A percentile compares a stretch with the other conserved stretches of the same genome.
Conservation (phyloP, 2,329 filamentous ascomycete species). For the Talaromyces amestolkiae region DNA sequence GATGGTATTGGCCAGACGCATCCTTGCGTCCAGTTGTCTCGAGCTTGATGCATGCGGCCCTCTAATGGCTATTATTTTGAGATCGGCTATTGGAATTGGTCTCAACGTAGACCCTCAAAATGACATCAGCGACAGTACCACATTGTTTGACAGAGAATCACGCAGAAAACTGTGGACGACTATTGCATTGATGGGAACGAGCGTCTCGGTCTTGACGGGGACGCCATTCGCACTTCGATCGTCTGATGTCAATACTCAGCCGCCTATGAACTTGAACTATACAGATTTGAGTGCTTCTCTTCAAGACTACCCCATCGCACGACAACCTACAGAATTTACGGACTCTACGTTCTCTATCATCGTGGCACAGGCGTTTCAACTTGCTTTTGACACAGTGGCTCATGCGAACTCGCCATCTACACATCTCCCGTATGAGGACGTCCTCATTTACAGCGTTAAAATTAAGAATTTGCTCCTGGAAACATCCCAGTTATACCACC, state of each 20-base stretch:
- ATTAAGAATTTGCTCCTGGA: conserved; percentile 20
- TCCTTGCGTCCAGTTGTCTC: conserved; percentile 21
- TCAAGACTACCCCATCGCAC: conserved; percentile 25
- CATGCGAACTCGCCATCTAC: conserved; percentile 22
- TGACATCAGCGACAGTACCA: conserved; percentile 28
- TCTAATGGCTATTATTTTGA: conserved; percentile 42
- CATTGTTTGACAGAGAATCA: conserved; percentile 44
- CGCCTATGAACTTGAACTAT: conserved; percentile 53
- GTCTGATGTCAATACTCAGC: conserved; percentile 48
- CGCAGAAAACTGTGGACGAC: conserved; percentile 58
- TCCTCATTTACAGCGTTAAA: conserved; percentile 19
- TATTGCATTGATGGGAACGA: conserved; percentile 56
- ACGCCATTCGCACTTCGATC: conserved; percentile 49
- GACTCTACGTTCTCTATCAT: conserved; percentile 26
- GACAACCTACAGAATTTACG: conserved; percentile 28
- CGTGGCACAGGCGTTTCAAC: conserved; percentile 11
- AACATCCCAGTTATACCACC: conserved; percentile 13
- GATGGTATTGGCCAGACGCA: conserved; percentile 24
- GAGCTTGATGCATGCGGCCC: conserved; percentile 24
- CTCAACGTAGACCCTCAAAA: conserved; percentile 46
- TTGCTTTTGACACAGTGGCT: conserved; percentile 20
- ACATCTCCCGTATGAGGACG: conserved; percentile 19
- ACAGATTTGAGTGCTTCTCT: conserved; percentile 43
- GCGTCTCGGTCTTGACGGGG: conserved; percentile 55
- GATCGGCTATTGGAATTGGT: conserved; percentile 54